Base-by-base conservation (phyloP, 306 rosid species). In the Quercus mongolica region DNA sequence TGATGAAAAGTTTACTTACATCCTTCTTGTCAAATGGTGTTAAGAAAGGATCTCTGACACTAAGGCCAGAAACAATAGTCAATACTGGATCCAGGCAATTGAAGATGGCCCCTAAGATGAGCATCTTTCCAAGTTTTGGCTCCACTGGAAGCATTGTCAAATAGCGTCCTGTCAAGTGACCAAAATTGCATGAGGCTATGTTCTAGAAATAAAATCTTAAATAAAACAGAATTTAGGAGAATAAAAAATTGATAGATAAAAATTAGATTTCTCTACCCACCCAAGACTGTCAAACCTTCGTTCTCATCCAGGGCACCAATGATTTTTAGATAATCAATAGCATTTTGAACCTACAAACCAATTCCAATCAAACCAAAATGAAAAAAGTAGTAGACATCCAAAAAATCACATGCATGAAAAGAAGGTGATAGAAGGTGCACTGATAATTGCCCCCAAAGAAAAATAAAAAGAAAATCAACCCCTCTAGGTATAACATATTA, bases 71-170 rank as follows among this genome's bases (percentile, higher is more conserved):
- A 82, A 90, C 98, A 79, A 96, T 72, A 75, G 97, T 93, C 88
- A 93, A 83, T 78, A 96, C 81, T 56, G 99, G 99, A 86, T 93
- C 99, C 82, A 96, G 89, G 82, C 98, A 96, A 78, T 91, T 93
- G 79, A 96, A 89, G 79, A 90, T 88, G 57, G 96, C 83, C 54
- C 98, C 99, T 76, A 91, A 73, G 70, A 96, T 85, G 79, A 93
- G 97, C 97, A 96, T 93, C 85, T 96, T 93, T 75, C 97, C 99
- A 71, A 93, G 96, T 86, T 96, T 96, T 83, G 99, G 99, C 81
- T 93, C 99, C 97, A 93, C 86, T 8, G 99, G 98, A 86, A 96
- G 96, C 93, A 85, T 81, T 20, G 90, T 85, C 79, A 96, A 82
- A 81, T 88, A 85, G 81, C 87, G 89, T 65, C 99, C 99, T 96